Conservation (phyloP, 805 yeast genomes). For the Grigorovia yakushimaensis region DNA sequence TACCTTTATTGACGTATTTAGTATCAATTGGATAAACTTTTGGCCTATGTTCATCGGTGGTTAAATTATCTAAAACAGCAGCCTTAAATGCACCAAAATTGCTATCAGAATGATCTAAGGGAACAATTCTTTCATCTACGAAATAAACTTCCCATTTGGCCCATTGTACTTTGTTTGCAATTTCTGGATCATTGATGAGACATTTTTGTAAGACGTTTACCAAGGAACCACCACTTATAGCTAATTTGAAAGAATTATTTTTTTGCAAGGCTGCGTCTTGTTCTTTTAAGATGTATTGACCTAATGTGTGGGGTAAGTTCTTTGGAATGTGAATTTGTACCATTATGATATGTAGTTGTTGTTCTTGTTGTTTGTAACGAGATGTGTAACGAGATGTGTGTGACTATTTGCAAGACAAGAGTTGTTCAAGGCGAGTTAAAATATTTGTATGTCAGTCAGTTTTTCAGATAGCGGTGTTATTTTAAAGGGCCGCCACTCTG, state of each 20-base stretch:
- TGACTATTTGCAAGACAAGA: no score
- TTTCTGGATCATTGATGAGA: slow-evolving; percentile 45
- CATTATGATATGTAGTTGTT: no score
- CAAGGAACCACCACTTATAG: slow-evolving; percentile 86
- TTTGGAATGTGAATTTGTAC: slow-evolving; percentile 5
- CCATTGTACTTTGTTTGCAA: slow-evolving; percentile 48
- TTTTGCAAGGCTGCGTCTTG: slow-evolving; percentile 51
- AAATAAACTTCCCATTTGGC: slow-evolving; percentile 71
- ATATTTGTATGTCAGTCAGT: not conserved
- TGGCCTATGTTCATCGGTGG: slow-evolving; percentile 34
- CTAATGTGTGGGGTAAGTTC: slow-evolving; percentile 60
- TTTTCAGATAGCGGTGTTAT: not conserved
- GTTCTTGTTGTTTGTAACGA: no score
- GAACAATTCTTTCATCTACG: slow-evolving; percentile 86
- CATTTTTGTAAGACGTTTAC: slow-evolving; percentile 60
- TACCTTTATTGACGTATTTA: slow-evolving; percentile 45
- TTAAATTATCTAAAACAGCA: slow-evolving; percentile 45
- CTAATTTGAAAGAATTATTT: slow-evolving; percentile 49
- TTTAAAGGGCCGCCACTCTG: not conserved
- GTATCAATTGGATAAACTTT: slow-evolving; percentile 57
- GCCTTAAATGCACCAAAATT: slow-evolving; percentile 72
- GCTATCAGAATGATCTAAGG: slow-evolving; percentile 72
- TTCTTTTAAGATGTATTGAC: slow-evolving; percentile 45
- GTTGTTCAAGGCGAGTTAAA: not conserved
- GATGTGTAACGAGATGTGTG: no score